Base-by-base conservation (phyloP, 2,329 filamentous ascomycete species). In the Eurotiales sp. region DNA sequence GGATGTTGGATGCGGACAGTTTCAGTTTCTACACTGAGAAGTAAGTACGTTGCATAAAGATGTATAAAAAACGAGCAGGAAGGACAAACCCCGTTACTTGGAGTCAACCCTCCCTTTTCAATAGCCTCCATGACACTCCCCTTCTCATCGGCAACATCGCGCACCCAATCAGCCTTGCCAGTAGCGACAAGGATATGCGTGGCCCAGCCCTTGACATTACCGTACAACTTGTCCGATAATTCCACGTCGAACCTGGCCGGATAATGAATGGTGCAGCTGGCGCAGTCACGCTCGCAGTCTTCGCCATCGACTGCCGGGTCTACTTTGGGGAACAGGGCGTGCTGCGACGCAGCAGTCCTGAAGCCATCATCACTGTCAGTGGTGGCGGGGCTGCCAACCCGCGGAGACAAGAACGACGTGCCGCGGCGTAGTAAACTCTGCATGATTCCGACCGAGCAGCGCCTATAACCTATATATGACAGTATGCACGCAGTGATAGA, bases 121-220 rank as follows among this genome's bases (percentile, higher is more conserved):
- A 91, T 80, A 1, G 87, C 88, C 73, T 90, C 77, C 88, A 92
- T 92, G 27, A 92, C 79, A 65, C 86, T 90, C 5, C 87, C 87
- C 70, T 88, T 85, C 76, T 97, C 93, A 64, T 97, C 88, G 51
- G 82, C 83, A 41, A 96, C 88, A 73, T 95, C 87, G 54, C 88
- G 75, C 64, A 92, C 87, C 93, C 93, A 99, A 71, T 99, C 93
- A 22, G 85, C 81, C 80, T 96, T 96, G 55, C 90, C 89, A n/a
- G 93, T 99, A 21, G 90, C 93, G 14, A 97, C 90, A 27, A 99
- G 75, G 55, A 96, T 67, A 71, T 99, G 93, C 17, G 90, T 93
- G 63, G 83, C 85, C 87, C 90, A 97, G 30, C 84, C 89, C 64
- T 90, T 88, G 56, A 96, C 81, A 53, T 87, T 78, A 1, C 92